These are phyloP conservation scores for Cicer judaicum DNA, from an alignment of 306 rosid genomes.

Conservation along the genomic window DNA sequence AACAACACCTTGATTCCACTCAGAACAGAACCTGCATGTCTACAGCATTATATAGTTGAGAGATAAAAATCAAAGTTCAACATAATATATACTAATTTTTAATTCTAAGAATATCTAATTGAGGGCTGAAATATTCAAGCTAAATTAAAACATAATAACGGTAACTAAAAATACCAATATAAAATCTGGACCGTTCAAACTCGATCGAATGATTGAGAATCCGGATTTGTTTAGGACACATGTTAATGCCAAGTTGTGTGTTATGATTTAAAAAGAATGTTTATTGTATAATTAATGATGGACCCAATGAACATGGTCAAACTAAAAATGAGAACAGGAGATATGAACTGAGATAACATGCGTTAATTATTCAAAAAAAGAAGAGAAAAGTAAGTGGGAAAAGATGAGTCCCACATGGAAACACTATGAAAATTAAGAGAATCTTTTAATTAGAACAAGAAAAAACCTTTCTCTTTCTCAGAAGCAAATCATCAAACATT, in stretches of 20 bases:
- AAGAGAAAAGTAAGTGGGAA: conserved; percentile 41
- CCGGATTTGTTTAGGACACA: neutral
- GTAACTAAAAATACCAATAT: too few species aligned
- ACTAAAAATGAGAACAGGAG: conserved; percentile 41
- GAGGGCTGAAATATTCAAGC: neutral
- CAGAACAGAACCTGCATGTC: conserved; percentile 3
- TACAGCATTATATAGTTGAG: neutral
- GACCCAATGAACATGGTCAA: conserved; percentile 46
- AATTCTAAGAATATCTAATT: neutral
- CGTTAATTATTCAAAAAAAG: conserved; percentile 39
- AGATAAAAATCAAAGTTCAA: conserved; percentile 27
- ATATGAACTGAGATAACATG: conserved; percentile 39
- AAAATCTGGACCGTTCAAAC: too few species aligned
- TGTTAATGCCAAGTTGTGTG: neutral
- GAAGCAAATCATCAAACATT: conserved; percentile 34
- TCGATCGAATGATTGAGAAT: too few species aligned
- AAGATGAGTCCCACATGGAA: conserved; percentile 52
- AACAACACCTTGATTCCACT: conserved; percentile 38
- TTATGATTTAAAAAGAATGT: neutral
- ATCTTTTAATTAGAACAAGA: conserved; percentile 1
- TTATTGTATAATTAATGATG: neutral
- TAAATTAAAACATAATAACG: neutral
- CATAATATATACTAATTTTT: neutral
- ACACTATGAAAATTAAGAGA: conserved; percentile 36
- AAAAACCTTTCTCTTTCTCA: neutral